These are phyloP conservation scores for Eucalyptus coolabah DNA, from an alignment of 345 rosid species.

Conservation along the genomic window DNA sequence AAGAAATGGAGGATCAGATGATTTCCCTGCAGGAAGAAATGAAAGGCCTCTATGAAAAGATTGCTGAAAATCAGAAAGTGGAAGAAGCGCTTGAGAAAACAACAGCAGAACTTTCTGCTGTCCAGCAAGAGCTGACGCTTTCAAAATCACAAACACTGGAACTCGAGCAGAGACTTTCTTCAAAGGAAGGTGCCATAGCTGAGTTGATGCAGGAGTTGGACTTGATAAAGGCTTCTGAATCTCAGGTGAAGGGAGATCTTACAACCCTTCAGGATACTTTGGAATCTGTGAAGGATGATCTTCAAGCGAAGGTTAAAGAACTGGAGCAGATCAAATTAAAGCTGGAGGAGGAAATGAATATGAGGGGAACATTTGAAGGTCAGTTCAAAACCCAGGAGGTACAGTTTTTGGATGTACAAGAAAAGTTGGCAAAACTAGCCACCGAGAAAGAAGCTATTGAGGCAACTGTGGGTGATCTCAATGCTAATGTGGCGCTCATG, in stretches of 20 bases:
- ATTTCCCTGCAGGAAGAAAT: constrained; percentile 55
- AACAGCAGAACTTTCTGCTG: constrained; percentile 42
- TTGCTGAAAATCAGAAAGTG: constrained; percentile 53
- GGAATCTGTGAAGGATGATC: constrained; percentile 36
- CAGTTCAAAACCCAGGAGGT: constrained; percentile 21
- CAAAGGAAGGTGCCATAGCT: constrained; percentile 45
- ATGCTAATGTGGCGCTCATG: constrained; percentile 14
- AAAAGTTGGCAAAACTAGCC: constrained; percentile 11
- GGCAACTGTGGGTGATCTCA: constrained; percentile 38
- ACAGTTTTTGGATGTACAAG: constrained; percentile 10
- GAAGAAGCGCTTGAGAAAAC: constrained; percentile 62
- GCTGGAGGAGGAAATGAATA: constrained; percentile 37
- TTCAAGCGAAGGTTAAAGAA: constrained; percentile 42
- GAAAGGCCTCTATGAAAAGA: constrained; percentile 47
- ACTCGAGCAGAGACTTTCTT: constrained; percentile 46
- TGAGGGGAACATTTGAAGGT: constrained; percentile 30
- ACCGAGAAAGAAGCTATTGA: constrained; percentile 58
- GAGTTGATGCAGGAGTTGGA: constrained; percentile 56
- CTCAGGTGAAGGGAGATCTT: constrained; percentile 46
- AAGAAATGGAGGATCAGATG: constrained; percentile 58
- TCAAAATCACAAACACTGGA: constrained; percentile 51
- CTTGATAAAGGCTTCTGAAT: constrained; percentile 52
- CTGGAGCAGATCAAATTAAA: constrained; percentile 33
- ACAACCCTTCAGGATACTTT: constrained; percentile 36
- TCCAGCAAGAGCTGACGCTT: constrained; percentile 51